These are phyloP conservation scores for Marasmius fiardii DNA, from an alignment of 1,284 basidiomycete species.

Conservation along the genomic window DNA sequence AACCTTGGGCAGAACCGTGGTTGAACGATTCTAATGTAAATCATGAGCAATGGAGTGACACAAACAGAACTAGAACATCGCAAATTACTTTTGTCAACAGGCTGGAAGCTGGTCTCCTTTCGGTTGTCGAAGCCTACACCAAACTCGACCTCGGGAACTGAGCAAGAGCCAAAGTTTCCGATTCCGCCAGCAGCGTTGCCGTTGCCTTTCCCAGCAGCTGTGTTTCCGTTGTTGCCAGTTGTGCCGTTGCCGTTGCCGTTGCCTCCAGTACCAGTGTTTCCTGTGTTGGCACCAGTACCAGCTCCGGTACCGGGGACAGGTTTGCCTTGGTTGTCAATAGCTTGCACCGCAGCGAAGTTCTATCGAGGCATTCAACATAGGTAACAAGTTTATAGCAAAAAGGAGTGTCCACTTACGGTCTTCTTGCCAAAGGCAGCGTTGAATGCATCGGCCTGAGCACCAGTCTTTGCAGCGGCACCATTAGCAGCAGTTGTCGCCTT, in stretches of 20 bases:
- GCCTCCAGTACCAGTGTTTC: no score
- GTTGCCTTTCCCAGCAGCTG: slow-evolving; percentile 9
- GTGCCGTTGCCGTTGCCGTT: background rate
- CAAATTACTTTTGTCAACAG: slow-evolving; percentile 34
- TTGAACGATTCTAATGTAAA: slow-evolving; percentile 35
- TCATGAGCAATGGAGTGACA: slow-evolving; percentile 6
- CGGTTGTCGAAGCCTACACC: slow-evolving; percentile 55
- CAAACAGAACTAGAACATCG: slow-evolving; percentile 1
- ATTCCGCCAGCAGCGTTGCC: slow-evolving; percentile 21
- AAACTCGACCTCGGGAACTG: slow-evolving; percentile 58
- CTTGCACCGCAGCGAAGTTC: slow-evolving; percentile 36
- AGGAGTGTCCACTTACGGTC: no score
- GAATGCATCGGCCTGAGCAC: slow-evolving; percentile 10
- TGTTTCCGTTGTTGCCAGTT: background rate
- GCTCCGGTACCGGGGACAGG: slow-evolving; percentile 5
- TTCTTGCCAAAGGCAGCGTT: slow-evolving; percentile 41
- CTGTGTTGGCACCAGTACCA: background rate
- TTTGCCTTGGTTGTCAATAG: slow-evolving; percentile 36
- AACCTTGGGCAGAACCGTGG: slow-evolving; percentile 52
- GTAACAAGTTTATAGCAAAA: no score
- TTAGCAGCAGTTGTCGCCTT: slow-evolving; percentile 19
- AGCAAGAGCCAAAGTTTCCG: slow-evolving; percentile 57
- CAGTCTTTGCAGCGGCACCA: slow-evolving; percentile 15
- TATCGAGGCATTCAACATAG: no score
- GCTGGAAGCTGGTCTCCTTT: slow-evolving; percentile 54